A percentile compares a stretch with the other conserved stretches of the same genome.
phyloP scores from a whole-genome alignment of 75 land plant species.

The Pinus tabuliformis region DNA sequence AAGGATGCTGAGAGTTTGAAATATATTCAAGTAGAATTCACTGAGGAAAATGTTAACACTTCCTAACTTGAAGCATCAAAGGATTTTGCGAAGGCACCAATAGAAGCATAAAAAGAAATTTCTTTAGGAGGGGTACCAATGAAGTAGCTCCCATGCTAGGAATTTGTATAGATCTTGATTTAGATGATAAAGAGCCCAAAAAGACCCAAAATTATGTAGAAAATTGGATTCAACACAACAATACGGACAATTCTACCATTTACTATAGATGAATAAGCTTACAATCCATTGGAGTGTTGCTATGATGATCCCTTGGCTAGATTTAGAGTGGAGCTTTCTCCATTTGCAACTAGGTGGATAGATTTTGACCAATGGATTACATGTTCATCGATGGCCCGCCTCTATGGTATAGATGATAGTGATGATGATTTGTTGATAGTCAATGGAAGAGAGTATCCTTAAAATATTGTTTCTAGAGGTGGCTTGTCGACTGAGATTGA shows the following conservation, averaged over 20 bases:
- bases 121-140: slow-evolving; percentile 46
- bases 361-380: slow-evolving; percentile 84
- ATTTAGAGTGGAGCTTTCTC: slow-evolving; percentile 77
- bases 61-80: slow-evolving; percentile 59
- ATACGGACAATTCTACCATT: slow-evolving; percentile 41
- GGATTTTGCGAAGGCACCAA: slow-evolving; percentile 64
- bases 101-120: slow-evolving; percentile 66
- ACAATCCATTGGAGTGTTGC: slow-evolving; percentile 61
- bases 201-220: not conserved
- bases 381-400: slow-evolving; percentile 71
- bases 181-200: not conserved
- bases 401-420: slow-evolving; percentile 74
- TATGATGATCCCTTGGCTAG: slow-evolving; percentile 72
- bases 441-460: slow-evolving; percentile 76
- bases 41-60: slow-evolving; percentile 20
- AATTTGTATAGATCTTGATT: not conserved
- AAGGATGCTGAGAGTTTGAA: not conserved
- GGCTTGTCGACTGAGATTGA: slow-evolving; percentile 78
- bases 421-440: slow-evolving; percentile 51
- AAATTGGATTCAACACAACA: not conserved
- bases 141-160: slow-evolving; percentile 26
- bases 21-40: not conserved
- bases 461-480: slow-evolving; percentile 30
- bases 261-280: slow-evolving; percentile 26
- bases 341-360: slow-evolving; percentile 83